phyloP scores from a whole-genome alignment of 306 rosid genomes.

The Rosa lucieae region DNA sequence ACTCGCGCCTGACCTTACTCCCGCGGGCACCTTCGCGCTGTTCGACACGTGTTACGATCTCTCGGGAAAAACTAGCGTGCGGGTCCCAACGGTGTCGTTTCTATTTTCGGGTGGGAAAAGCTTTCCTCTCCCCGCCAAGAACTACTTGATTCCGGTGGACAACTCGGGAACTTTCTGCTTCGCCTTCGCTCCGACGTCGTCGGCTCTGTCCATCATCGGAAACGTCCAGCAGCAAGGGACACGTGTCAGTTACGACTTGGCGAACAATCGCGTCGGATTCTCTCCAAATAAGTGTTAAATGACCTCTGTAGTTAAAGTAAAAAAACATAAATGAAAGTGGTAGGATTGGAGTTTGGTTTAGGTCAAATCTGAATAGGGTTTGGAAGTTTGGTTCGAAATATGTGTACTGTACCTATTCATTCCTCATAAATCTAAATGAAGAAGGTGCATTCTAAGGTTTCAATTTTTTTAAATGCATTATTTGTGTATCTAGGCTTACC shows the following conservation, averaged over 20 bases:
- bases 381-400: not conserved
- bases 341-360: not conserved
- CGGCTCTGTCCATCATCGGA: constrained; percentile 67
- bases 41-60: constrained; percentile 91
- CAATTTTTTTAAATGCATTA: not conserved
- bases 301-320: not conserved
- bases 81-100: constrained; percentile 82
- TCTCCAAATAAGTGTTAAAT: constrained; percentile 63
- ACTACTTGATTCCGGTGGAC: constrained; percentile 77
- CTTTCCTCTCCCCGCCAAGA: constrained; percentile 67
- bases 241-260: constrained; percentile 83
- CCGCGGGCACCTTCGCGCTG: constrained; percentile 39
- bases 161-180: constrained; percentile 64
- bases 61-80: constrained; percentile 42
- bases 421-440: not conserved
- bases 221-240: constrained; percentile 97
- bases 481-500: not conserved
- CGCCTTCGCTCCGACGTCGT: constrained; percentile 84
- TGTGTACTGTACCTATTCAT: constrained; percentile 1
- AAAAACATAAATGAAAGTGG: not conserved
- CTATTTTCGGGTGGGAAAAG: constrained; percentile 43
- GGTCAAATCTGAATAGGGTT: not conserved
- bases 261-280: constrained; percentile 57
- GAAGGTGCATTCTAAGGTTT: not conserved
- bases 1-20: constrained; percentile 42